These are phyloP conservation scores for Botryosphaeria dothidea DNA, from an alignment of 2,329 filamentous ascomycete genomes.

Conservation along the genomic window DNA sequence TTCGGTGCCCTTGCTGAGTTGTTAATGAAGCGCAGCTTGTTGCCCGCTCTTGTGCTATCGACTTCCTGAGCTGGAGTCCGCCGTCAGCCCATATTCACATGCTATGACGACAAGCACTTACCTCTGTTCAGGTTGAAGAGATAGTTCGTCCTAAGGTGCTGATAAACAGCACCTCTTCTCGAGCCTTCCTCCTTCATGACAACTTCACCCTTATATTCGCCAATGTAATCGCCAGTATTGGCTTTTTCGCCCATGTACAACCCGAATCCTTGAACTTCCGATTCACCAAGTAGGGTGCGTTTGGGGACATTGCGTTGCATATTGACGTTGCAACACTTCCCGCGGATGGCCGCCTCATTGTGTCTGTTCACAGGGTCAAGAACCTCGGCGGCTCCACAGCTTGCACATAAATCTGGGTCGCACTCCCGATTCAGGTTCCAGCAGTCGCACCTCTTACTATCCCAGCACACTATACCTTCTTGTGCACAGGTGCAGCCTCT, in stretches of 20 bases:
- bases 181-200: slow-evolving; percentile 70
- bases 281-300: slow-evolving; percentile 68
- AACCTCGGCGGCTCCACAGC: slow-evolving; percentile 68
- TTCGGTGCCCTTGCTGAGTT: slow-evolving; percentile 62
- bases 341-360: slow-evolving; percentile 56
- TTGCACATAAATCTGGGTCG: slow-evolving; percentile 72
- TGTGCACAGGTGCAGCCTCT: slow-evolving; percentile 43
- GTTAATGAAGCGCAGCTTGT: slow-evolving; percentile 82
- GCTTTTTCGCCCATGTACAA: slow-evolving; percentile 72
- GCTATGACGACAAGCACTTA: slow-evolving; percentile 23
- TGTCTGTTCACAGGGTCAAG: slow-evolving; percentile 69
- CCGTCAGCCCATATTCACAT: slow-evolving; percentile 18
- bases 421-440: slow-evolving; percentile 74
- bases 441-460: slow-evolving; percentile 63
- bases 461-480: slow-evolving; percentile 47
- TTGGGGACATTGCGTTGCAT: slow-evolving; percentile 70
- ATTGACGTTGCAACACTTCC: slow-evolving; percentile 70
- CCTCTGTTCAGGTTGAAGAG: slow-evolving; percentile 55
- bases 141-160: slow-evolving; percentile 64
- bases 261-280: slow-evolving; percentile 73
- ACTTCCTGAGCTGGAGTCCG: slow-evolving; percentile 50
- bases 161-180: slow-evolving; percentile 64
- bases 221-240: slow-evolving; percentile 69
- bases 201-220: slow-evolving; percentile 79
- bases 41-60: slow-evolving; percentile 75